These are phyloP conservation scores for Prinsepia uniflora DNA, from an alignment of 306 rosid genomes.

Conservation along the genomic window DNA sequence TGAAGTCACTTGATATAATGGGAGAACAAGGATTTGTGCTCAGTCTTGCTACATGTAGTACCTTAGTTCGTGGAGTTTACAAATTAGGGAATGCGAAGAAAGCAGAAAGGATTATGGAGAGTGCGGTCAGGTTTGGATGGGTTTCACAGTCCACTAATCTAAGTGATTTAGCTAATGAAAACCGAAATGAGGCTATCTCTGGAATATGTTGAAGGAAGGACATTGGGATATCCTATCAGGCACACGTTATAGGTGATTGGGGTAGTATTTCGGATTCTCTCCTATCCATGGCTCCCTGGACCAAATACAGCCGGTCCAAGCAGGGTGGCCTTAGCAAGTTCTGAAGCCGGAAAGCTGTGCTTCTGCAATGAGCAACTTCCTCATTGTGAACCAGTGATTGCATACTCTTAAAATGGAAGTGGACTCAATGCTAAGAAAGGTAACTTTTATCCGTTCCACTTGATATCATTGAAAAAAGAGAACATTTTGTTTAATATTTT, in stretches of 20 bases:
- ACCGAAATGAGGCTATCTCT: conserved; percentile 9
- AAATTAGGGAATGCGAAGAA: conserved; percentile 22
- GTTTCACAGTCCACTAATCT: conserved; percentile 30
- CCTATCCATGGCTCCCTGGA: neutral
- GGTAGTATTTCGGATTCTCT: conserved; percentile 5
- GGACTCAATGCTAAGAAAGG: neutral
- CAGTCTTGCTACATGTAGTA: conserved; percentile 24
- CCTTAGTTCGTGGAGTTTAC: conserved; percentile 31
- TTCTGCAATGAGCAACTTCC: neutral
- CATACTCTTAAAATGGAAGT: neutral
- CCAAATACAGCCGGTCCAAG: conserved; percentile 13
- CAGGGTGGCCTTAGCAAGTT: conserved; percentile 14
- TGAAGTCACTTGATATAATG: conserved; percentile 33
- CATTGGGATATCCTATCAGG: neutral
- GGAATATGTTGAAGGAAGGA: conserved; percentile 12
- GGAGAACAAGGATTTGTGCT: conserved; percentile 28
- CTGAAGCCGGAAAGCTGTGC: neutral
- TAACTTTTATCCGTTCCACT: neutral
- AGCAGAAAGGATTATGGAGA: conserved; percentile 34
- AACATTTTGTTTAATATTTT: neutral
- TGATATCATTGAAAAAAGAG: neutral
- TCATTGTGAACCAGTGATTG: conserved; percentile 5
- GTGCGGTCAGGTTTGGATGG: conserved; percentile 38
- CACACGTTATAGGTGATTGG: neutral
- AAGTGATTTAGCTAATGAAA: conserved; percentile 24